These are phyloP conservation scores for Annona cherimola DNA, from an alignment of 164 flowering plant species.

Conservation along the genomic window DNA sequence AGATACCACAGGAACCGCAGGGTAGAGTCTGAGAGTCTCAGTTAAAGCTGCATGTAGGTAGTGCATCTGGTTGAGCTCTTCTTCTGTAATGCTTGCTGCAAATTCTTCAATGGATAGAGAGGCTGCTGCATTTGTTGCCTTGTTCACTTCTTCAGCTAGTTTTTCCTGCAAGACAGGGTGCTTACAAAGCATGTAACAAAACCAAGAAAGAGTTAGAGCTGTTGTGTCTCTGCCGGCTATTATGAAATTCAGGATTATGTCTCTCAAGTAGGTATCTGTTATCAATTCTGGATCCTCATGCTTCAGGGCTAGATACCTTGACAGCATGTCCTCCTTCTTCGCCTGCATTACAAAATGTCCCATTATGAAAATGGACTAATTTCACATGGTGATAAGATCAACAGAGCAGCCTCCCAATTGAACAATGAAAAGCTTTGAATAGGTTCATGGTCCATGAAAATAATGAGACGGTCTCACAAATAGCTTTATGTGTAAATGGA, in stretches of 20 bases:
- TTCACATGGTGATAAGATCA: background rate
- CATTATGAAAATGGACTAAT: background rate
- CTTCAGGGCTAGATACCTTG: conserved; percentile 52
- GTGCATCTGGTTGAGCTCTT: conserved; percentile 64
- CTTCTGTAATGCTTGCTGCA: conserved; percentile 40
- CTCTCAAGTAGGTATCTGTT: conserved; percentile 53
- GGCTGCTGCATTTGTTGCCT: conserved; percentile 8
- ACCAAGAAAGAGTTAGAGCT: conserved; percentile 65
- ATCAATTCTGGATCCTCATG: conserved; percentile 43
- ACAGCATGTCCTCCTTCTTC: conserved; percentile 49
- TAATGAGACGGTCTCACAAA: too few relatives aligned
- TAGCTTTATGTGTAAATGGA: too few relatives aligned
- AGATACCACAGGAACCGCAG: conserved; percentile 77
- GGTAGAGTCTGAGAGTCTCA: conserved; percentile 84
- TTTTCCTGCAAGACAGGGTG: conserved; percentile 57
- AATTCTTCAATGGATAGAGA: conserved; percentile 24
- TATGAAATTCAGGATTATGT: conserved; percentile 53
- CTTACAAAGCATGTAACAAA: conserved; percentile 61
- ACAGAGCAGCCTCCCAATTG: too few relatives aligned
- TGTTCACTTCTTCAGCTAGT: conserved; percentile 39
- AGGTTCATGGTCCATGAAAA: too few relatives aligned
- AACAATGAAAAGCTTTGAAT: too few relatives aligned
- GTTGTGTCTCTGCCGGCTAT: conserved; percentile 65
- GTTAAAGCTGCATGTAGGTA: conserved; percentile 80
- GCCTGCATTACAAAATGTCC: background rate